phyloP scores from a whole-genome alignment of 1,284 basidiomycete species.

The Ustilago shanxiensis region DNA sequence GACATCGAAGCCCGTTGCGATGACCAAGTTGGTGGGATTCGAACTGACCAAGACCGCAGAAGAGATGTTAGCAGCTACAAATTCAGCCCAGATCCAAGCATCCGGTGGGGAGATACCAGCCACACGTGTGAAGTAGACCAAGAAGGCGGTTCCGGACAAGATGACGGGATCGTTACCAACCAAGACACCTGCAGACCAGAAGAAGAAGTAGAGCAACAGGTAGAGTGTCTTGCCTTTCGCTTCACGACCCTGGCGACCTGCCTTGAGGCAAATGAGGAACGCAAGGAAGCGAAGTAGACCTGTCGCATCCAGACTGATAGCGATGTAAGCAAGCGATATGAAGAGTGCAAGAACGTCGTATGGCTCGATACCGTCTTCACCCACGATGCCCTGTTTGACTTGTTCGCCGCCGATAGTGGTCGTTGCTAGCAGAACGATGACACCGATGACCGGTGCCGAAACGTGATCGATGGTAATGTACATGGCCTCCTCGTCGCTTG shows the following conservation, averaged over 20 bases:
- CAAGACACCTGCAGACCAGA: slow-evolving; percentile 81
- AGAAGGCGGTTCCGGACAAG: slow-evolving; percentile 80
- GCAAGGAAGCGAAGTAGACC: slow-evolving; percentile 88
- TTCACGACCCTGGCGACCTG: slow-evolving; percentile 47
- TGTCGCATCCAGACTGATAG: slow-evolving; percentile 89
- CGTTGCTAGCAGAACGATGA: slow-evolving; percentile 81
- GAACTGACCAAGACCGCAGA: slow-evolving; percentile 71
- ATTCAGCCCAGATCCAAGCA: slow-evolving; percentile 79
- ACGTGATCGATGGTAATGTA: slow-evolving; percentile 56
- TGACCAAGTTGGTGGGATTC: slow-evolving; percentile 71
- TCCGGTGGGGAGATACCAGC: slow-evolving; percentile 76
- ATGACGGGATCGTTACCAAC: slow-evolving; percentile 81
- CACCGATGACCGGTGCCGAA: slow-evolving; percentile 79
- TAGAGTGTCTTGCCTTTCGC: slow-evolving; percentile 76
- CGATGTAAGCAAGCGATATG: slow-evolving; percentile 91
- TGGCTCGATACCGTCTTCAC: slow-evolving; percentile 83
- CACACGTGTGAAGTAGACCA: slow-evolving; percentile 85
- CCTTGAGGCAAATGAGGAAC: slow-evolving; percentile 53
- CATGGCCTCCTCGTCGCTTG: slow-evolving; percentile 10
- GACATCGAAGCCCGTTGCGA: slow-evolving; percentile 67
- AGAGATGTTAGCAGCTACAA: slow-evolving; percentile 82
- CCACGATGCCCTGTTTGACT: slow-evolving; percentile 78
- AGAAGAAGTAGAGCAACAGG: slow-evolving; percentile 82
- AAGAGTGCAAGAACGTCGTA: slow-evolving; percentile 95
- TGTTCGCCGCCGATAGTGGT: slow-evolving; percentile 78